Evolutionary conservation across 139 green algal genomes (phyloP), one percentile per base, ranked within the genome.

Genomic region (Zygnema cylindricum): DNA sequence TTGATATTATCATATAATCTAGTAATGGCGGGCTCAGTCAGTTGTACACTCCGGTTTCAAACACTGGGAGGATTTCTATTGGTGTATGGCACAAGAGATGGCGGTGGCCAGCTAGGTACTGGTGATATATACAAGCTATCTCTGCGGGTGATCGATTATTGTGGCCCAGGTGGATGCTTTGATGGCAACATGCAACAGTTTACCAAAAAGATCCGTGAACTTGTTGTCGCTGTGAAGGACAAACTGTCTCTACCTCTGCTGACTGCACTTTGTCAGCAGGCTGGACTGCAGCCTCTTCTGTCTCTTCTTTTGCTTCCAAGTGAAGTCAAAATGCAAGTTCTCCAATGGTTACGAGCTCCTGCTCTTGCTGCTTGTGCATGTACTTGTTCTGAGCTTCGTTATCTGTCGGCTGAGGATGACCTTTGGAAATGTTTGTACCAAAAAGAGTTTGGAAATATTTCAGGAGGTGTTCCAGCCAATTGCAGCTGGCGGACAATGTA

Each of bases 191-290:
- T n/a, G n/a, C n/a, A n/a, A n/a, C 16, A 11, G 41, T 43, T 79
- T 39, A 38, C 40, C 81, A 77, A 40, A 7, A 78, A 76, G 2
- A 36, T 81, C 42, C 77, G 77, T 21, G 2, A 78, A 43, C 81
- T 86, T 2, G 77, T 3, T 3, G 25, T 36, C 2, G 81, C 77
- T 41, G 81, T 81, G 2, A 86, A 86, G 43, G 81, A 86, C 43
- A 35, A 42, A 36, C 81, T 86, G 11, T 79, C 81, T 38, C 41
- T 86, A 43, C 81, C 38, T 41, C 81, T 86, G 32, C 11, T 84
- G 32, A 54, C 77, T 21, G 7, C 2, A 2, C 3, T 57, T 2
- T 69, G 77, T 33, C 2, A 54, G 35, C 38, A 21, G 77, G 38
- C 40, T 21, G 77, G 77, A 32, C 7, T 39, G 35, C n/a, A 35